Conservation (phyloP, 176 grass and related monocot species). For the Poa pratensis region DNA sequence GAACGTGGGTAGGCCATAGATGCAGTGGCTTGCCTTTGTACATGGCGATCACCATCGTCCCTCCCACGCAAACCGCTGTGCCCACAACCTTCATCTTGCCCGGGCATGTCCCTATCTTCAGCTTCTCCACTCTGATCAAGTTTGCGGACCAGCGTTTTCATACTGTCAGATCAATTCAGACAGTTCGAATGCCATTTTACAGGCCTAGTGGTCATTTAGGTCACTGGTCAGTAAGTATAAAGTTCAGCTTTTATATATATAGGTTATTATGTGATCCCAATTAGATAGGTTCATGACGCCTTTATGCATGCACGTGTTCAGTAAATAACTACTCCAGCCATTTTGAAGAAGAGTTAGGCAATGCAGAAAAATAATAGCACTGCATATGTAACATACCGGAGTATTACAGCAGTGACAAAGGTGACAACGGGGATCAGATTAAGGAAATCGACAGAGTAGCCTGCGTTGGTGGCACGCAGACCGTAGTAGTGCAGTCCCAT, state of each 20-base stretch:
- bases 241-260: too few species aligned
- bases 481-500: conserved; percentile 59
- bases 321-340: too few species aligned
- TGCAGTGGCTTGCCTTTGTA: conserved; percentile 42
- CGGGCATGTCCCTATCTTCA: neutral
- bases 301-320: too few species aligned
- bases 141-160: neutral
- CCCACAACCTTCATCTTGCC: conserved; percentile 50
- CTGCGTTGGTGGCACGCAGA: conserved; percentile 16
- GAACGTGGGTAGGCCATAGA: conserved; percentile 38
- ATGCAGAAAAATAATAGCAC: neutral
- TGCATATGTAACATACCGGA: conserved; percentile 27
- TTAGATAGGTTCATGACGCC: too few species aligned
- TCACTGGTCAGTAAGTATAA: too few species aligned
- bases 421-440: conserved; percentile 23
- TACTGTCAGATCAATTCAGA: neutral
- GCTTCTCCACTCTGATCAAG: conserved; percentile 47
- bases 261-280: too few species aligned
- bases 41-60: conserved; percentile 56
- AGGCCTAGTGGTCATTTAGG: neutral
- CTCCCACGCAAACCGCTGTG: conserved; percentile 42
- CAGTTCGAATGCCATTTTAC: neutral
- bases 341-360: too few species aligned
- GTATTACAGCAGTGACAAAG: conserved; percentile 31
- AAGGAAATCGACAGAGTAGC: conserved; percentile 26